Base-by-base conservation (phyloP, 106 monocot species). In the Ottelia alismoides region DNA sequence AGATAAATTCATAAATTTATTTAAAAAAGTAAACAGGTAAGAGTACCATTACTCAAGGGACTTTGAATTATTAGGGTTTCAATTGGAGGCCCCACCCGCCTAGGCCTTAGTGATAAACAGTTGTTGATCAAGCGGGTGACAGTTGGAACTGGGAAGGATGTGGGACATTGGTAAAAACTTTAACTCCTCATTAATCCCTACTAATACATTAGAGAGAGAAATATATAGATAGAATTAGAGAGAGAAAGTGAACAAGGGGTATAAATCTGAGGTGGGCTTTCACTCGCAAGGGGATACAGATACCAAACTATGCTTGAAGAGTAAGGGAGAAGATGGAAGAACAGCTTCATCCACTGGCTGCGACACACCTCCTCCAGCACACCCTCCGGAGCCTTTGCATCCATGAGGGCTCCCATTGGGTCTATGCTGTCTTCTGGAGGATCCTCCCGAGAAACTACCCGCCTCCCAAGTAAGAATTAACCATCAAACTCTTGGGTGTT, bases 401-500 rank as follows among this genome's bases (percentile, higher is more conserved):
- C 69, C 62, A 70, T 17, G 76, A 79, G 1, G 65, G 49, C 65
- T 89, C 96, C 16, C 84, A 77, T 28, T 96, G 96, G 96, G 69
- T 96, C 30, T 96, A 96, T 54, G 96, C 96, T 22, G 89, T 96
- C 29, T 96, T 96, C 67, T 96, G 96, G 96, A 76, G 96, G 61
- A 85, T 89, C 74, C 63, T 96, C 26, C 96, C 96, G 2, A 71
- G 96, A 45, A 96, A 89, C 57, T 96, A 81, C 63, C 96, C 96
- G 30, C 96, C 96, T 45, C 96, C 96, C 28, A 89, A 89, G 96
- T 96, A 56, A 72, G 76, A 12, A 60, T 2, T 22, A 18, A n/a
- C 4, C 9, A 40, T 40, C 35, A 4, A 4, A 40, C 35, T 14
- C 35, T 40, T 43, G 16, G 40, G 16, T 43, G 6, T 6, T 16